phyloP scores from a whole-genome alignment of 441 rosid genomes.

The Capsella rubella region DNA sequence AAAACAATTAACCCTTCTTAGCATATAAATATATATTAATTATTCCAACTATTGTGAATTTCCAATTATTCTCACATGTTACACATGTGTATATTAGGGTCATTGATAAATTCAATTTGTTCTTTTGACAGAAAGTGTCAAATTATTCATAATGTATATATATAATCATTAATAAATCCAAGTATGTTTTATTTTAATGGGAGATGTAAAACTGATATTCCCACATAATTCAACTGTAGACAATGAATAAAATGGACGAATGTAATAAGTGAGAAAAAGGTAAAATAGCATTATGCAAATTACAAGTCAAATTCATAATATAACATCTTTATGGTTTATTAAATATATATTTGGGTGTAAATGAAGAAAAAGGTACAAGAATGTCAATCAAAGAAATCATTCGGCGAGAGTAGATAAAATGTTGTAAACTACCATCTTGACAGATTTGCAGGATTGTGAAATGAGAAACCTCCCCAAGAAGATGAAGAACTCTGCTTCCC shows the following conservation, averaged over 20 bases:
- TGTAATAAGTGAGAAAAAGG: too few species aligned
- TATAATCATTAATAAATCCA: too few species aligned
- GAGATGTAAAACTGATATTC: too few species aligned
- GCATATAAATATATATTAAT: background rate
- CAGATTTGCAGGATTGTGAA: conserved; percentile 27
- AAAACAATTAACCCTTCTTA: conserved; percentile 12
- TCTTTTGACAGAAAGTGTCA: background rate
- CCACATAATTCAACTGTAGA: too few species aligned
- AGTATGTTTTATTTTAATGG: too few species aligned
- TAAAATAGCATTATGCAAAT: background rate
- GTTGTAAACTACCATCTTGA: conserved; percentile 26
- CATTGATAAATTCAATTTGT: conserved; percentile 11
- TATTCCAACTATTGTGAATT: background rate
- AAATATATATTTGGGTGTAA: too few species aligned
- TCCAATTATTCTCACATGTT: conserved; percentile 25
- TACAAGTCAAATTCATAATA: background rate
- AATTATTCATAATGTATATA: background rate
- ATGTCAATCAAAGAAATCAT: conserved; percentile 3
- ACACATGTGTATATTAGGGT: conserved; percentile 19
- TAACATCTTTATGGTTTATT: background rate
- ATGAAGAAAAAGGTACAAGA: background rate
- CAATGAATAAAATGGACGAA: too few species aligned
- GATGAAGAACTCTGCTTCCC: conserved; percentile 30
- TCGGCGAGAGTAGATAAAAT: conserved; percentile 8
- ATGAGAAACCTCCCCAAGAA: conserved; percentile 33